phyloP scores from a whole-genome alignment of 2,329 filamentous ascomycete species.

The Xylariaceae sp. region DNA sequence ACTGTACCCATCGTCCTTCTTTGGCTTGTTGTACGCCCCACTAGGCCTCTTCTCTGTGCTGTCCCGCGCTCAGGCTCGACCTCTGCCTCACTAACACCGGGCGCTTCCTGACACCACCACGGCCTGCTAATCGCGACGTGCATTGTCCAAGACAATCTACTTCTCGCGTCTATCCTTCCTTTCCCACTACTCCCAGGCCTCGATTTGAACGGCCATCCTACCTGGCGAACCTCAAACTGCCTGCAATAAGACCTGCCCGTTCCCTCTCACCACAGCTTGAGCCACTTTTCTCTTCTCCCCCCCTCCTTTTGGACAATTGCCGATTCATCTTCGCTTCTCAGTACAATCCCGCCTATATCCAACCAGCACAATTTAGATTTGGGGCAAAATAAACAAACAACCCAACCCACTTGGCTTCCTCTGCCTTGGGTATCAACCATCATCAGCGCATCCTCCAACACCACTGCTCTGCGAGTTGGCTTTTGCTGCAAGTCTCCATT shows the following conservation, averaged over 20 bases:
- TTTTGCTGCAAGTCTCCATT: conserved; percentile 7
- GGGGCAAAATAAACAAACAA: conserved; percentile 26
- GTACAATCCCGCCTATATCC: conserved; percentile 2
- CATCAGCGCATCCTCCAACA: conserved; percentile 3
- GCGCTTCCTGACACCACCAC: conserved; percentile 21
- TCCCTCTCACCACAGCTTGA: conserved; percentile 24
- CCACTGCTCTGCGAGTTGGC: conserved; percentile 10
- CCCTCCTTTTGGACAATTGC: conserved; percentile 13
- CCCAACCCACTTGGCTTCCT: not conserved
- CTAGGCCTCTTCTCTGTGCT: not conserved
- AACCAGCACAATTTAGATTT: not conserved
- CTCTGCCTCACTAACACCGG: conserved; percentile 8
- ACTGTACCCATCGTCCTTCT: no score
- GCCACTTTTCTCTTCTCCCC: conserved; percentile 26
- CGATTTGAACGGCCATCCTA: conserved; percentile 25
- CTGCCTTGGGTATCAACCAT: conserved; percentile 10
- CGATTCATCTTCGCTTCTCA: conserved; percentile 2
- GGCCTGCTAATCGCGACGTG: conserved; percentile 23
- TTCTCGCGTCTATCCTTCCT: conserved; percentile 15
- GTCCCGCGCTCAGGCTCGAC: conserved; percentile 5
- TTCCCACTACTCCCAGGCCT: conserved; percentile 14
- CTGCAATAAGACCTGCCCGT: conserved; percentile 30
- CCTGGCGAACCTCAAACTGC: conserved; percentile 8
- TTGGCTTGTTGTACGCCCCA: no score
- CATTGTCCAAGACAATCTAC: conserved; percentile 22